These are phyloP conservation scores for Solanum rostratum DNA, from an alignment of 257 asterid genomes.

Conservation along the genomic window DNA sequence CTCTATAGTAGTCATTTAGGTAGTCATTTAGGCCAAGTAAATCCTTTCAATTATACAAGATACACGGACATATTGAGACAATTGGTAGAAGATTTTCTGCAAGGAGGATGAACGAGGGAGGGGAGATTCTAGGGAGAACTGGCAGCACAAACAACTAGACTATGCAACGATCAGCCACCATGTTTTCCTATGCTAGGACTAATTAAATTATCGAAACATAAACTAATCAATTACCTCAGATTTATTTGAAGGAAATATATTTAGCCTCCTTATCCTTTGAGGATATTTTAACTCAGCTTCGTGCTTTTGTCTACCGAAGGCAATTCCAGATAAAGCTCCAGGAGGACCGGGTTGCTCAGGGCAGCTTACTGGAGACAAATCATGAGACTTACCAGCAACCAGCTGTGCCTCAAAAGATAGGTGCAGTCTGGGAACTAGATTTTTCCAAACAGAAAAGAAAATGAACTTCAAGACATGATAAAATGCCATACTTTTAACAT, in stretches of 20 bases:
- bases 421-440: constrained; percentile 88
- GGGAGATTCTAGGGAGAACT: not conserved
- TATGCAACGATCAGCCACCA: not conserved
- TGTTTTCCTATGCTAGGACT: not conserved
- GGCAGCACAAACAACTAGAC: not conserved
- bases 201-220: not conserved
- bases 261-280: constrained; percentile 76
- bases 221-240: constrained; percentile 50
- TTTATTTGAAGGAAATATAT: constrained; percentile 87
- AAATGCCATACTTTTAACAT: not conserved
- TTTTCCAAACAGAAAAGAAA: constrained; percentile 5
- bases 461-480: constrained; percentile 1
- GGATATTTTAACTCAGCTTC: constrained; percentile 91
- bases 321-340: constrained; percentile 35
- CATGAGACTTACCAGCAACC: constrained; percentile 89
- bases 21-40: not conserved
- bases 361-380: constrained; percentile 73
- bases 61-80: not conserved
- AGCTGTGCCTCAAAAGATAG: constrained; percentile 92
- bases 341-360: constrained; percentile 79
- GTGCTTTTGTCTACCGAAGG: constrained; percentile 72
- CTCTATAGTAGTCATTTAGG: not conserved
- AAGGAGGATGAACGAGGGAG: not conserved
- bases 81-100: not conserved
- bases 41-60: not conserved